A percentile compares a stretch with the other conserved stretches of the same genome.
phyloP scores from a whole-genome alignment of 208 protist species.

The Trypanosoma lewisi region DNA sequence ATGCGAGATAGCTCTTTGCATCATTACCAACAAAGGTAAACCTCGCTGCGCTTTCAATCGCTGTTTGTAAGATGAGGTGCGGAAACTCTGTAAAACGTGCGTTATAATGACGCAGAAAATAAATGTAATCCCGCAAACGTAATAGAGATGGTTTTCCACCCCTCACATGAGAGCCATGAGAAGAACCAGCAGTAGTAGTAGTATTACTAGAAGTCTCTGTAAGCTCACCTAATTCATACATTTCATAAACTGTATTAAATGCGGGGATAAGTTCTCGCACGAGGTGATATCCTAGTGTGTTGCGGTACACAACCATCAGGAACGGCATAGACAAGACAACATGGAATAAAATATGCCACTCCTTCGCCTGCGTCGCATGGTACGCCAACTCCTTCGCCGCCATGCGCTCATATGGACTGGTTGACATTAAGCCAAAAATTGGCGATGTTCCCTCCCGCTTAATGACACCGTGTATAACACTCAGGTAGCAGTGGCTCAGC shows the following conservation, averaged over 20 bases:
- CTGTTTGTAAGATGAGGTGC: conserved; percentile 48
- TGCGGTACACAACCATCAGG: conserved; percentile 56
- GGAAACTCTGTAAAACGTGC: conserved; percentile 48
- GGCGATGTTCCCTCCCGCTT: conserved; percentile 10
- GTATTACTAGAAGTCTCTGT: conserved; percentile 12
- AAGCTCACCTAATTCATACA: conserved; percentile 47
- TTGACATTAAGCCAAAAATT: conserved; percentile 11
- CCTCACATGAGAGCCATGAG: no score
- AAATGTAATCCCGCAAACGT: conserved; percentile 68
- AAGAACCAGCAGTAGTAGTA: no score
- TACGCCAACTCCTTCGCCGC: conserved; percentile 74
- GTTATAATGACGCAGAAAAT: conserved; percentile 68
- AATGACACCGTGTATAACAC: conserved; percentile 33
- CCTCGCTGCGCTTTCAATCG: conserved; percentile 37
- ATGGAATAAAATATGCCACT: conserved; percentile 51
- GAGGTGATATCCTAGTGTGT: conserved; percentile 55
- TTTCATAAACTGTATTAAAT: conserved; percentile 67
- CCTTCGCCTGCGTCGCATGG: conserved; percentile 34
- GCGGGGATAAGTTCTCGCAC: conserved; percentile 64
- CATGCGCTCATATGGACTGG: conserved; percentile 43
- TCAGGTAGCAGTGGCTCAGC: conserved; percentile 50
- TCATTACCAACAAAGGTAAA: conserved; percentile 29
- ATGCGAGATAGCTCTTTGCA: conserved; percentile 29
- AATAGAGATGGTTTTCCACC: conserved; percentile 18
- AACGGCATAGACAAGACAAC: conserved; percentile 62